Evolutionary conservation across 2,329 filamentous ascomycete genomes (phyloP), one percentile per base, ranked within the genome.

Genomic region (Diaporthe sp.): DNA sequence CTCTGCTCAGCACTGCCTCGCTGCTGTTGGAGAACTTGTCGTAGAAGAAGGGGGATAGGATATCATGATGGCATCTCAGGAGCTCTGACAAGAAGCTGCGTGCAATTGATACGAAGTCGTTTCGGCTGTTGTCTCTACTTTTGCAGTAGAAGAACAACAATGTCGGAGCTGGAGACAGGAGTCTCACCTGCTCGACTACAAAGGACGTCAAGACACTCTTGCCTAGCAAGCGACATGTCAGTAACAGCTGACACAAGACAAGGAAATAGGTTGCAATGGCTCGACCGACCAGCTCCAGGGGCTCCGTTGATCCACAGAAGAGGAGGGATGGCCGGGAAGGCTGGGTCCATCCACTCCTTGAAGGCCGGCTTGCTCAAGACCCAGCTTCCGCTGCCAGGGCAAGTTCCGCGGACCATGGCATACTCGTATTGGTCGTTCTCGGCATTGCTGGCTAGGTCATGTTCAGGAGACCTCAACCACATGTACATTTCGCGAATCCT

Each of bases 81-180:
- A 85, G 71, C 68, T 86, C 84, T 13, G 77, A 75, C 2, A 86
- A 76, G 15, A 86, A 64, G 9, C 78, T 79, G 72, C 81, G 79
- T 8, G 81, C 78, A 47, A 86, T 76, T 8, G 77, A 74, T 5
- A 81, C 74, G 61, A 84, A 85, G 0, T 78, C 81, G 68, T 81
- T 80, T 45, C 79, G 80, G 9, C 79, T 68, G 3, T 70, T 25
- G 69, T 85, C 80, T 13, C 77, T 77, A 58, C 83, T 76, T 50
- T 81, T 83, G 77, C 83, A 86, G 74, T 86, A 86, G 78, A 86
- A 86, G 77, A 79, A 86, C 17, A 79, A 74, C 19, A 80, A 78
- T 38, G 77, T 77, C 33, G 77, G 70, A 17, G 71, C 68, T 33
- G 57, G 60, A 4, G 77, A 52, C 15, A 57, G 68, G 28, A 55